Percentiles rank a stretch among this genome's conserved stretches.
phyloP scores from a whole-genome alignment of 2,329 filamentous ascomycete species.

The Intubia oerlemansii region DNA sequence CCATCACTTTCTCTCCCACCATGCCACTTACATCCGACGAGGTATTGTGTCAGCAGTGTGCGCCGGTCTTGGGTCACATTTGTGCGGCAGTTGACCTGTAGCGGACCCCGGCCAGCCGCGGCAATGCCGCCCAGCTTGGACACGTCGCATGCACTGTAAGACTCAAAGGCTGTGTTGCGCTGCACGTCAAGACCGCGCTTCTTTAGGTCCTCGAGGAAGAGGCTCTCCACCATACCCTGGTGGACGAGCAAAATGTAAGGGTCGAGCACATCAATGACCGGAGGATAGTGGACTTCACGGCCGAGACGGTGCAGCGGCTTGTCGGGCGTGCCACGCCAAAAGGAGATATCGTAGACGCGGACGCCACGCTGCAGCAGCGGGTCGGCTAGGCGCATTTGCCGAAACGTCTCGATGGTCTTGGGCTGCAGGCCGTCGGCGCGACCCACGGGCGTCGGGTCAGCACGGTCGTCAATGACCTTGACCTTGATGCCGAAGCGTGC shows the following conservation, averaged over 20 bases:
- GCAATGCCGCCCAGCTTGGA: too few species aligned
- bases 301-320: constrained; percentile 21
- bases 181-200: constrained; percentile 41
- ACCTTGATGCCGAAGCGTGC: constrained; percentile 30
- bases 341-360: constrained; percentile 52
- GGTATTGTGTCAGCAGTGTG: constrained; percentile 32
- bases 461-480: constrained; percentile 4
- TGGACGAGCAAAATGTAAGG: constrained; percentile 39
- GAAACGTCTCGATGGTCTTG: constrained; percentile 58
- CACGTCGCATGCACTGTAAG: constrained; percentile 28
- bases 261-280: constrained; percentile 25
- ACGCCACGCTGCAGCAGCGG: constrained; percentile 43
- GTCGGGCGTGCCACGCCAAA: constrained; percentile 42
- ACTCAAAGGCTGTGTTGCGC: constrained; percentile 42
- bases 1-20: too few species aligned
- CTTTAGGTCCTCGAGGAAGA: constrained; percentile 47
- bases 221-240: constrained; percentile 54
- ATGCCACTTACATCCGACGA: constrained; percentile 41
- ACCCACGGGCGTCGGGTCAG: constrained; percentile 16
- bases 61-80: constrained; percentile 27
- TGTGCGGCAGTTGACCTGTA: constrained; percentile 28
- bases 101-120: constrained; percentile 18
- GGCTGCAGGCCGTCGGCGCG: constrained; percentile 54
- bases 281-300: constrained; percentile 41
- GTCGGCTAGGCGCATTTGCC: constrained; percentile 53